Evolutionary conservation across 2,329 filamentous ascomycete genomes (phyloP).

Genomic region (Calonectria leucothoes): DNA sequence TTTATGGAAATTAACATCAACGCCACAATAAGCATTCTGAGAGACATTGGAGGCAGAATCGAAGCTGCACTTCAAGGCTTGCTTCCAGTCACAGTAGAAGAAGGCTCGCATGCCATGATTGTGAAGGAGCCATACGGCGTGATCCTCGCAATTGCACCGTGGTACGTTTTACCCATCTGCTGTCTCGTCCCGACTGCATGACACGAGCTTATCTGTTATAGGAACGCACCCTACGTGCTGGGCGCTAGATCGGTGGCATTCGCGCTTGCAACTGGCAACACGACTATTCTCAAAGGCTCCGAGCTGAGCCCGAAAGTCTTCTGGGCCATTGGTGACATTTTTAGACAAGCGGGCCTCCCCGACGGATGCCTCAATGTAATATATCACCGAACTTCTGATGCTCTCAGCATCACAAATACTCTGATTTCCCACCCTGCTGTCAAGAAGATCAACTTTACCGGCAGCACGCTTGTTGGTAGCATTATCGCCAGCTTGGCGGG

Average conservation of each 20-base stretch:
- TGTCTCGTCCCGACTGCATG: neutral
- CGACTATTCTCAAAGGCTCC: slow-evolving; percentile 76
- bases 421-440: slow-evolving; percentile 74
- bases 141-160: slow-evolving; percentile 82
- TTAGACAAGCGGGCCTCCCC: slow-evolving; percentile 81
- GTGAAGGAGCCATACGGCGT: slow-evolving; percentile 67
- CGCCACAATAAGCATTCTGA: slow-evolving; percentile 47
- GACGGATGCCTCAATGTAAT: slow-evolving; percentile 80
- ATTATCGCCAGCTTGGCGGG: slow-evolving; percentile 78
- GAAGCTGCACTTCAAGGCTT: slow-evolving; percentile 45
- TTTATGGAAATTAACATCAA: slow-evolving; percentile 55
- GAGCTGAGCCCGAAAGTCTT: slow-evolving; percentile 74
- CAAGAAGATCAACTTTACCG: slow-evolving; percentile 88
- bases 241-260: neutral
- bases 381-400: slow-evolving; percentile 72
- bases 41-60: slow-evolving; percentile 55
- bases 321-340: slow-evolving; percentile 69
- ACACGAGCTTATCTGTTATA: neutral
- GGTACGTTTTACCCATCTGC: slow-evolving; percentile 68
- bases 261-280: slow-evolving; percentile 66
- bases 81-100: slow-evolving; percentile 46
- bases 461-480: slow-evolving; percentile 76
- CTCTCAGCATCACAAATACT: slow-evolving; percentile 71
- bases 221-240: slow-evolving; percentile 10
- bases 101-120: slow-evolving; percentile 64